Percentiles rank a stretch among this genome's conserved stretches.
Evolutionary conservation across 805 yeast species (phyloP).

Genomic region (Candida succiphila): DNA sequence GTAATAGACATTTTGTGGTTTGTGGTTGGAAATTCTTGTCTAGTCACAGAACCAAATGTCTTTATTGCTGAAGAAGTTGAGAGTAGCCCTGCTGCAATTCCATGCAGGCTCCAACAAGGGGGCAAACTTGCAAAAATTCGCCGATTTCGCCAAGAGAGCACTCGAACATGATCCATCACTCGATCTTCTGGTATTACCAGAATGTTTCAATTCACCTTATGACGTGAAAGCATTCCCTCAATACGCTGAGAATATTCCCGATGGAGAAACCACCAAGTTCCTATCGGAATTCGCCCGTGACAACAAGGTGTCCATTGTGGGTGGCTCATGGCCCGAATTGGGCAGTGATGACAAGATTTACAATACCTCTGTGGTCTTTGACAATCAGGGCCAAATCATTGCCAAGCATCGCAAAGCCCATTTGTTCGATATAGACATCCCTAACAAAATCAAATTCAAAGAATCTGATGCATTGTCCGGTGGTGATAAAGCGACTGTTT

Average conservation of each 20-base stretch:
- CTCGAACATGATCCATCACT: constrained; percentile 38
- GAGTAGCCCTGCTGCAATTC: constrained; percentile 79
- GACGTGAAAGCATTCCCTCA: constrained; percentile 77
- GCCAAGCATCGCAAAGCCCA: constrained; percentile 90
- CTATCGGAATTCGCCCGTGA: constrained; percentile 59
- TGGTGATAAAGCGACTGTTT: constrained; percentile 76
- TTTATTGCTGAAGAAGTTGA: constrained; percentile 42
- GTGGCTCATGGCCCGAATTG: constrained; percentile 89
- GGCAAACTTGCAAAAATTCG: constrained; percentile 65
- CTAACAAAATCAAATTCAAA: constrained; percentile 80
- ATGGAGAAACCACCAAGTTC: constrained; percentile 56
- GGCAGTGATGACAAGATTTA: constrained; percentile 48
- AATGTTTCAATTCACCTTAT: constrained; percentile 94
- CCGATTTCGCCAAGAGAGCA: constrained; percentile 56
- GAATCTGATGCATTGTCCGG: constrained; percentile 71
- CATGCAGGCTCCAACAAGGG: constrained; percentile 74
- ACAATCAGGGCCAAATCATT: constrained; percentile 62
- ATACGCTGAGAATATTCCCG: constrained; percentile 81
- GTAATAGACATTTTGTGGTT: background rate
- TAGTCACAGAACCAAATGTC: too few relatives aligned
- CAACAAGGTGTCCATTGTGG: constrained; percentile 56
- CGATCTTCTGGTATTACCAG: constrained; percentile 81
- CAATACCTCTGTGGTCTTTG: constrained; percentile 69
- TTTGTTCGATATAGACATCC: constrained; percentile 86
- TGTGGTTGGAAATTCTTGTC: background rate